Evolutionary conservation across 2,329 filamentous ascomycete species (phyloP), one percentile per base, ranked within the genome.

Genomic region (Aspergillus novoparasiticus): DNA sequence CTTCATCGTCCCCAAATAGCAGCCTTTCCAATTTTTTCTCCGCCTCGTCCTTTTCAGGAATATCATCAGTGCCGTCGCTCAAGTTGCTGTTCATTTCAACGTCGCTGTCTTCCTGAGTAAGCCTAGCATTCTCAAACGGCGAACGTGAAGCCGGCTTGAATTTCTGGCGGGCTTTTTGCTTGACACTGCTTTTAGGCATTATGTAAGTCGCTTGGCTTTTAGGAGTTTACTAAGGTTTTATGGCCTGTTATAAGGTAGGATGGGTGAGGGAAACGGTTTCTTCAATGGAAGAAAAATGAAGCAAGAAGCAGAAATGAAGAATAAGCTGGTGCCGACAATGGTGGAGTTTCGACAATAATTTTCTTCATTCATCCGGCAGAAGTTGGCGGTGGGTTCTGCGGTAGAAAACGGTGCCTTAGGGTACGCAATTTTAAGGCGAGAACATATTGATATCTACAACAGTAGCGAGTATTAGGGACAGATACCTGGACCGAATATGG

Each of bases 1-100:
- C 91, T n/a, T 87, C 86, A 54, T 90, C 88, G 79, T 96, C 91
- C 60, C 95, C 95, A 66, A 99, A 91, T 4, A 99, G 91, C 66
- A 97, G 82, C 68, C 89, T 87, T 81, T 97, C 94, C 34, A 97
- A 87, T 75, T 94, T 92, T 73, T 90, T 88, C 76, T 97, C 94
- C 58, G 91, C 89, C 16, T 88, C 89, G 75, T 96, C 93, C 75
- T 94, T 95, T 57, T 91, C 89, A 60, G 81, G 72, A 14, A 77
- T 69, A 3, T 74, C 67, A 19, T 64, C 60, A 23, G 72, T 71
- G 21, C 69, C 69, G 3, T 63, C 66, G 43, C 64, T 70, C 1
- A 67, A 67, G 21, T 73, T 70, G 32, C 70, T 70, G 21, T 69
- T 68, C 67, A 74, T 69, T 19, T 75, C 70, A 53, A 71, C 63